These are phyloP conservation scores for Cyberlindnera euphorbiae DNA, from an alignment of 805 yeast genomes.

Conservation along the genomic window DNA sequence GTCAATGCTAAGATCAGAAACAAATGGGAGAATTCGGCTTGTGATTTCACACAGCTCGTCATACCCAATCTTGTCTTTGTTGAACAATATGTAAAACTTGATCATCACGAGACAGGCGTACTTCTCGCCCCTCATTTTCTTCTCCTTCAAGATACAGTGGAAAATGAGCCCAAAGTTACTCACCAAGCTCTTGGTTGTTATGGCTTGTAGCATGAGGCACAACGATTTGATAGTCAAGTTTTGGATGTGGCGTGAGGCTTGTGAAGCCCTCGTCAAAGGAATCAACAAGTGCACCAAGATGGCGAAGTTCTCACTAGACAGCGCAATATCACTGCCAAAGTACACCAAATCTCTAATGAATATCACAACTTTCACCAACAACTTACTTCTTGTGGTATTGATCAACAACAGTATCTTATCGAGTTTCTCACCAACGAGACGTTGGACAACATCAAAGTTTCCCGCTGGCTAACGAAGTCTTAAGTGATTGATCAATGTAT, in stretches of 20 bases:
- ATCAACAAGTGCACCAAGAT: slow-evolving; percentile 19
- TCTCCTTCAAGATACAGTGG: slow-evolving; percentile 10
- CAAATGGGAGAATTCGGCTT: slow-evolving; percentile 6
- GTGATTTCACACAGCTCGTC: slow-evolving; percentile 4
- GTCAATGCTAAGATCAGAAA: slow-evolving; percentile 14
- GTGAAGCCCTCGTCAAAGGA: slow-evolving; percentile 21
- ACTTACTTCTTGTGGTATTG: slow-evolving; percentile 16
- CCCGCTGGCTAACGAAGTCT: slow-evolving; percentile 16
- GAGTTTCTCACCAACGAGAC: slow-evolving; percentile 9
- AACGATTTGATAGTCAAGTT: slow-evolving; percentile 19
- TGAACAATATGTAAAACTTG: slow-evolving; percentile 18
- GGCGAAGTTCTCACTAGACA: slow-evolving; percentile 14
- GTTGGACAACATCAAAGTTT: slow-evolving; percentile 13
- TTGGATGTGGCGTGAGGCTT: slow-evolving; percentile 11
- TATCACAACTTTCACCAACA: slow-evolving; percentile 16
- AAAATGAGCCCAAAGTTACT: slow-evolving; percentile 18
- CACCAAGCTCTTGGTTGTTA: slow-evolving; percentile 17
- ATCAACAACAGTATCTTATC: slow-evolving; percentile 16
- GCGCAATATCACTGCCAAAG: slow-evolving; percentile 16
- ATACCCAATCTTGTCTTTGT: slow-evolving; percentile 7
- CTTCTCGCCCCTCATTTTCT: slow-evolving; percentile 21
- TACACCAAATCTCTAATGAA: slow-evolving; percentile 23
- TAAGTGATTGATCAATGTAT: slow-evolving; percentile 18
- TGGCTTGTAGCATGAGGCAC: slow-evolving; percentile 23
- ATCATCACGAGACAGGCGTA: slow-evolving; percentile 22